These are phyloP conservation scores for Blastomyces silverae DNA, from an alignment of 2,329 filamentous ascomycete genomes.

Conservation along the genomic window DNA sequence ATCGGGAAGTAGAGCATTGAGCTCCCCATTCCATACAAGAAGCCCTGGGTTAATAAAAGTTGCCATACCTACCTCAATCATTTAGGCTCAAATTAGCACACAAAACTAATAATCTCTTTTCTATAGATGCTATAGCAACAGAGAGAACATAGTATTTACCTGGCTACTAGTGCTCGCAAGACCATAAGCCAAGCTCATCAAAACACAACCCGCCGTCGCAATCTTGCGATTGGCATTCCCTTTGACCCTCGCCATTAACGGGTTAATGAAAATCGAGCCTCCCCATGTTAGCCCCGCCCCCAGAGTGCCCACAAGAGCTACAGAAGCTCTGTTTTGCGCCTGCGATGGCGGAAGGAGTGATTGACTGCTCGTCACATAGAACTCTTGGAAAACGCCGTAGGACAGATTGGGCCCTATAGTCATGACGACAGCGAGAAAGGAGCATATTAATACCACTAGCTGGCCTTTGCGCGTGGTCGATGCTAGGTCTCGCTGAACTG, in stretches of 20 bases:
- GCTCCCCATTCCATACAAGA: conserved; percentile 36
- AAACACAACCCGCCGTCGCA: conserved; percentile 37
- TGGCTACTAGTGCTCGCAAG: conserved; percentile 16
- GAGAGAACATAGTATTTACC: conserved; percentile 10
- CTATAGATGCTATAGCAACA: not conserved
- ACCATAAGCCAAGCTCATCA: conserved; percentile 33
- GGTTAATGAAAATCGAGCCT: conserved; percentile 46
- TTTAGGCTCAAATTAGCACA: not conserved
- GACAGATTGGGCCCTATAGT: conserved; percentile 48
- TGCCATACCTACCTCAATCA: conserved; percentile 31
- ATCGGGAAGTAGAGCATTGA: conserved; percentile 38
- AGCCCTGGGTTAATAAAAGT: conserved; percentile 33
- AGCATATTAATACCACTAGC: conserved; percentile 39
- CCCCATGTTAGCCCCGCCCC: conserved; percentile 47
- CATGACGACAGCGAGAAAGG: conserved; percentile 43
- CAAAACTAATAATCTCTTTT: not conserved
- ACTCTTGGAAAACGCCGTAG: conserved; percentile 47
- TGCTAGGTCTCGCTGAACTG: conserved; percentile 26
- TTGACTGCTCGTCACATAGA: conserved; percentile 39
- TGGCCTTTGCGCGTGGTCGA: conserved; percentile 40
- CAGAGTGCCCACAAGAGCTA: conserved; percentile 47
- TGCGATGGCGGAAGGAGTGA: conserved; percentile 35
- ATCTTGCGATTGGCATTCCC: conserved; percentile 36
- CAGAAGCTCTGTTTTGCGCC: conserved; percentile 37
- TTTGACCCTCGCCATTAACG: conserved; percentile 42